phyloP scores from a whole-genome alignment of 345 rosid species.

The sweet orange (Citrus sinensis) region DNA sequence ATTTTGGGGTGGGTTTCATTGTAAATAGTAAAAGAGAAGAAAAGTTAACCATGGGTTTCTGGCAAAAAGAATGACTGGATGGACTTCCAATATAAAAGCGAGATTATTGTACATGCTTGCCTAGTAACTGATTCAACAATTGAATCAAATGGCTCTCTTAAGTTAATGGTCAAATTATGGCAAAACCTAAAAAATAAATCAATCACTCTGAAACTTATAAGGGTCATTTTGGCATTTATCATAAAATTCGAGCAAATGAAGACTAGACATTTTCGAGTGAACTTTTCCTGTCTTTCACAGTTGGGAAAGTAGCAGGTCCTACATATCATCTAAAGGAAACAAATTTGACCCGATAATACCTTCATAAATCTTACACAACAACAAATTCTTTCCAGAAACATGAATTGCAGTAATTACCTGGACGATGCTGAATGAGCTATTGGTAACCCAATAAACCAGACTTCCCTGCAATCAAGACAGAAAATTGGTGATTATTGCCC shows the following conservation, averaged over 20 bases:
- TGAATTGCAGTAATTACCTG: conserved; percentile 51
- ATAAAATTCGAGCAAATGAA: not conserved
- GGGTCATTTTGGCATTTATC: not conserved
- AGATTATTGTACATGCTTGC: too few relatives aligned
- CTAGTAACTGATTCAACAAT: not conserved
- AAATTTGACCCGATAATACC: not conserved
- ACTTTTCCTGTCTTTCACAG: not conserved
- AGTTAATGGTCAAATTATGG: not conserved
- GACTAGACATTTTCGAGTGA: not conserved
- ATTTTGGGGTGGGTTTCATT: too few relatives aligned
- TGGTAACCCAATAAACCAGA: conserved; percentile 85
- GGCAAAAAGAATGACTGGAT: too few relatives aligned
- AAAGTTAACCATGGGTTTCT: too few relatives aligned
- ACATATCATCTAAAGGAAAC: not conserved
- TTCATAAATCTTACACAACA: not conserved
- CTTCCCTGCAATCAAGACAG: conserved; percentile 60
- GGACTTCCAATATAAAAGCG: too few relatives aligned
- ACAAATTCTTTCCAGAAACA: not conserved
- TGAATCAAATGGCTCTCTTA: not conserved
- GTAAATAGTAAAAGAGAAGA: too few relatives aligned
- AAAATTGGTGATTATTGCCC: conserved; percentile 15
- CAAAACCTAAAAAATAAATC: not conserved
- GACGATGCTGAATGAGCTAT: conserved; percentile 59
- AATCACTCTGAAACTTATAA: not conserved
- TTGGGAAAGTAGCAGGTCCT: not conserved